Evolutionary conservation across 1,284 basidiomycete species (phyloP).

Genomic region (Rhodotorula sp.): DNA sequence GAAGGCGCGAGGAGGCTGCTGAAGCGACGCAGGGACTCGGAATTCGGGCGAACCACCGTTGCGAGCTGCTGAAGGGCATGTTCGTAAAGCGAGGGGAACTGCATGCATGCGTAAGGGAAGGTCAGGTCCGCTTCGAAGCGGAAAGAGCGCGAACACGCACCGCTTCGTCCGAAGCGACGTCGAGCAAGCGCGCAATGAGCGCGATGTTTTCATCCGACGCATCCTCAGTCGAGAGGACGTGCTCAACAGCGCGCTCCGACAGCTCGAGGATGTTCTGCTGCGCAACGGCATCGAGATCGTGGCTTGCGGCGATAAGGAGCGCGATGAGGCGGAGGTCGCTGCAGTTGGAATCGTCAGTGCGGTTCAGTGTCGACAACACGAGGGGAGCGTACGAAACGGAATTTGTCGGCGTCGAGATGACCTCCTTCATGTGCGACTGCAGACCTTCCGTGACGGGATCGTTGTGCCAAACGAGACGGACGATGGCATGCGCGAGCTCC

Average conservation of each 20-base stretch:
- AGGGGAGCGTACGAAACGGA: background rate
- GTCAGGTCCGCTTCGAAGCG: too few species aligned
- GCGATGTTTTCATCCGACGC: slow-evolving; percentile 6
- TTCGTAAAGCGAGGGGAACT: slow-evolving; percentile 22
- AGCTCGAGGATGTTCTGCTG: background rate
- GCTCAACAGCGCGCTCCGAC: background rate
- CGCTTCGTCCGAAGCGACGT: slow-evolving; percentile 10
- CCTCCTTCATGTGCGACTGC: background rate
- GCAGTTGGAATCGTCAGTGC: background rate
- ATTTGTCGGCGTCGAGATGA: background rate
- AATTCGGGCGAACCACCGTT: background rate
- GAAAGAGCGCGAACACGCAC: background rate
- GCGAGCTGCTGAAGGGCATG: slow-evolving; percentile 3
- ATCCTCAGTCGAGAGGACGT: background rate
- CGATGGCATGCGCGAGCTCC: background rate
- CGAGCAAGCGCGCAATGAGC: slow-evolving; percentile 10
- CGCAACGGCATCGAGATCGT: background rate
- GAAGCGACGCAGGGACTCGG: background rate
- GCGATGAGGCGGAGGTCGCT: slow-evolving; percentile 16
- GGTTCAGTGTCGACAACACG: too few species aligned
- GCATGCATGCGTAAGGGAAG: background rate
- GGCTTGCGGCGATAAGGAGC: slow-evolving; percentile 4
- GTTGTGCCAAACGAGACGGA: background rate
- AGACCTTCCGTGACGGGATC: background rate
- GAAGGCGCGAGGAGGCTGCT: slow-evolving; percentile 10